A percentile compares a stretch with the other conserved stretches of the same genome.
These are phyloP conservation scores for Pestalotiopsis sp. DNA, from an alignment of 2,329 filamentous ascomycete genomes.

Conservation along the genomic window DNA sequence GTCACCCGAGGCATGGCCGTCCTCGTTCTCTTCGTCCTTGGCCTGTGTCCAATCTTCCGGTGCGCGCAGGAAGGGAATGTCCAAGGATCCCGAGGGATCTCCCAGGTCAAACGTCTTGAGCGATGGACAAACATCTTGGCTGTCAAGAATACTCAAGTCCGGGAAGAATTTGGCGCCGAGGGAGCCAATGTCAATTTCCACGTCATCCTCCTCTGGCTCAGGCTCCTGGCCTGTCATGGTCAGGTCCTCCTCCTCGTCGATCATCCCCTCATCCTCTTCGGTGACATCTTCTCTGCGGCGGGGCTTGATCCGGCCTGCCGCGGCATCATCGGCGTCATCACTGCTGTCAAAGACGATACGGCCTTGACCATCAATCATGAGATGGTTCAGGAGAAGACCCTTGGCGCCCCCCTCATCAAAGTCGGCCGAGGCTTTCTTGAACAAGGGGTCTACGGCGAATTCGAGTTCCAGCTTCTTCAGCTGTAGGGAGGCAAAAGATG, in stretches of 20 bases:
- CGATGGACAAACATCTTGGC: slow-evolving; percentile 91
- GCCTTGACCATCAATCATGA: slow-evolving; percentile 91
- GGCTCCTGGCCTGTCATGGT: slow-evolving; percentile 45
- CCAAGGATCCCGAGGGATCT: slow-evolving; percentile 79
- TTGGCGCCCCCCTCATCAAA: slow-evolving; percentile 98
- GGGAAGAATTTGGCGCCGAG: slow-evolving; percentile 86
- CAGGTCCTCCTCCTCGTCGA: slow-evolving; percentile 37
- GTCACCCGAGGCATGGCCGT: slow-evolving; percentile 58
- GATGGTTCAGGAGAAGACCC: slow-evolving; percentile 88
- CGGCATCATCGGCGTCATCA: slow-evolving; percentile 71
- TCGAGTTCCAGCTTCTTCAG: slow-evolving; percentile 98
- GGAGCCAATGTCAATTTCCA: slow-evolving; percentile 77
- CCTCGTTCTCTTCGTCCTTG: slow-evolving; percentile 61
- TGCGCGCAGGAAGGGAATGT: slow-evolving; percentile 90
- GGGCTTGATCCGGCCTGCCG: slow-evolving; percentile 40
- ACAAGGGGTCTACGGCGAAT: slow-evolving; percentile 95
- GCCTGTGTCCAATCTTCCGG: slow-evolving; percentile 83
- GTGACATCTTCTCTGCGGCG: slow-evolving; percentile 37
- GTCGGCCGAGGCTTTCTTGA: slow-evolving; percentile 98
- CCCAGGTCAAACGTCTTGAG: slow-evolving; percentile 93
- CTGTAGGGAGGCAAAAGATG: slow-evolving; percentile 84
- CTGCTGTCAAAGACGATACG: slow-evolving; percentile 98
- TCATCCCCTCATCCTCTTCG: slow-evolving; percentile 40
- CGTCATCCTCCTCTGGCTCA: slow-evolving; percentile 54
- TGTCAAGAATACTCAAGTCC: slow-evolving; percentile 74